A percentile compares a stretch with the other conserved stretches of the same genome.
Conservation (phyloP, 768 basidiomycete genomes). For the Coprinopsis marcescibilis region DNA sequence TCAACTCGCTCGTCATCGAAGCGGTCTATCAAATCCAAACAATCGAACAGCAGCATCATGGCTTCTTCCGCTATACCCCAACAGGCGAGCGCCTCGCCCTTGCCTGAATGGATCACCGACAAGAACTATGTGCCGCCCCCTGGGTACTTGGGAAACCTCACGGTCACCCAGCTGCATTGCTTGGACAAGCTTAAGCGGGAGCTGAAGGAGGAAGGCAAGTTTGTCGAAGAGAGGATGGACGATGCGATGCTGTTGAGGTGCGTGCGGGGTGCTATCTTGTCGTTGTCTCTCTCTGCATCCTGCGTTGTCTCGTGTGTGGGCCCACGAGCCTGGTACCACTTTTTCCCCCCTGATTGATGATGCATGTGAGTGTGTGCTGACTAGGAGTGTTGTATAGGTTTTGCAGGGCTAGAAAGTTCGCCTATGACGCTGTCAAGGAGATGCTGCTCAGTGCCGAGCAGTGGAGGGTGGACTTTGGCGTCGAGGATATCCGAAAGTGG, state of each 20-base stretch:
- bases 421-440: conserved; percentile 69
- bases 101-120: conserved; percentile 57
- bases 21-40: not conserved
- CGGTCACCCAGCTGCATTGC: conserved; percentile 52
- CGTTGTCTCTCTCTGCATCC: not conserved
- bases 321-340: too few relatives aligned
- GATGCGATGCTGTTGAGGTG: conserved; percentile 67
- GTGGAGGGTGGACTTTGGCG: conserved; percentile 85
- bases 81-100: conserved; percentile 46
- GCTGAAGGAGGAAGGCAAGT: conserved; percentile 54
- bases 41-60: not conserved
- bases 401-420: conserved; percentile 90
- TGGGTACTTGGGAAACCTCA: conserved; percentile 78
- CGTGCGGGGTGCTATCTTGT: conserved; percentile 17
- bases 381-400: too few relatives aligned
- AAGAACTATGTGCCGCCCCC: conserved; percentile 61
- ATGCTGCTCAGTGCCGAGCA: conserved; percentile 82
- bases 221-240: conserved; percentile 61
- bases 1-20: not conserved
- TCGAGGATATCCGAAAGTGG: conserved; percentile 67
- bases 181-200: conserved; percentile 67
- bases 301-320: not conserved
- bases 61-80: conserved; percentile 13
- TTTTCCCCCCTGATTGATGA: too few relatives aligned
- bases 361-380: too few relatives aligned